Evolutionary conservation across 2,329 filamentous ascomycete genomes (phyloP).

Genomic region (Talaromyces albobiverticillius): DNA sequence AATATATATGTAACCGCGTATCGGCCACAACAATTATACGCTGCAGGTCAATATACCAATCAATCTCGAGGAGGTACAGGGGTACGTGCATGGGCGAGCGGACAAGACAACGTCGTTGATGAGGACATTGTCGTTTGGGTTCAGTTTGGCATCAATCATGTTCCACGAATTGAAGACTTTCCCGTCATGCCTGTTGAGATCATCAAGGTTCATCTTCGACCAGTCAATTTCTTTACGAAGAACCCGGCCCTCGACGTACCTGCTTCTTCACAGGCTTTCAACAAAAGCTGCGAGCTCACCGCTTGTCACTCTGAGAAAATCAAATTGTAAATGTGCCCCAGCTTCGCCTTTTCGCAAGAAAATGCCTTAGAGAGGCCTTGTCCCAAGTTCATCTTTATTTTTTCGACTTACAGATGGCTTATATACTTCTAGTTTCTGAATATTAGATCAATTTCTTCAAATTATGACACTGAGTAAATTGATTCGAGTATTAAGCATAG

Average conservation of each 20-base stretch:
- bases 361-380: too few relatives aligned
- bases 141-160: slow-evolving; percentile 54
- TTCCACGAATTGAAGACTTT: slow-evolving; percentile 20
- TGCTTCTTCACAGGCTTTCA: not conserved
- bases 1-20: slow-evolving; percentile 54
- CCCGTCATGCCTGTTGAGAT: slow-evolving; percentile 3
- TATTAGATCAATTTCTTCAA: too few relatives aligned
- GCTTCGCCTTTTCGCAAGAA: too few relatives aligned
- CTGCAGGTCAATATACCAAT: slow-evolving; percentile 48
- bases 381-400: too few relatives aligned
- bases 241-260: not conserved
- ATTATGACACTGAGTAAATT: too few relatives aligned
- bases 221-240: not conserved
- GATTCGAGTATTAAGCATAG: too few relatives aligned
- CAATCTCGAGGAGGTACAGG: slow-evolving; percentile 44
- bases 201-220: not conserved
- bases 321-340: too few relatives aligned
- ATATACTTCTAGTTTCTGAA: too few relatives aligned
- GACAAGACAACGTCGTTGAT: slow-evolving; percentile 22
- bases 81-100: slow-evolving; percentile 41
- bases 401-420: too few relatives aligned
- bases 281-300: not conserved
- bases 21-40: slow-evolving; percentile 49
- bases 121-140: slow-evolving; percentile 53
- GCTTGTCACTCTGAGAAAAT: too few relatives aligned